These are phyloP conservation scores for Colletotrichum salicis DNA, from an alignment of 2,329 filamentous ascomycete genomes.

Conservation along the genomic window DNA sequence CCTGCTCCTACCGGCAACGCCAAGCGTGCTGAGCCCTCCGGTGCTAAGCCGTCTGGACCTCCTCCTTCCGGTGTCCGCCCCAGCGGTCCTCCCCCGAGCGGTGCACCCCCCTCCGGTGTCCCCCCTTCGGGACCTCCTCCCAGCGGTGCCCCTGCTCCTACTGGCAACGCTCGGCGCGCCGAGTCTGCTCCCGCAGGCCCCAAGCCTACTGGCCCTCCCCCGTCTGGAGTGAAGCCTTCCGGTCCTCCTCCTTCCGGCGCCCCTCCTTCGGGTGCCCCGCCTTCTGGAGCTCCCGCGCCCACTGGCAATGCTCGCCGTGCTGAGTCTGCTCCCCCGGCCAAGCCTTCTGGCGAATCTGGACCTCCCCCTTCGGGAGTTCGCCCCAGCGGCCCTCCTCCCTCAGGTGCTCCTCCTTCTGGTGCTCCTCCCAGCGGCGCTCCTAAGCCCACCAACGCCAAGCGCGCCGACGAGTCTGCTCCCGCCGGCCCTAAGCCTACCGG, in stretches of 20 bases:
- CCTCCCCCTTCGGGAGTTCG: constrained; percentile 1
- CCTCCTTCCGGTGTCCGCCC: neutral
- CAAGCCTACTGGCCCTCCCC: constrained; percentile 10
- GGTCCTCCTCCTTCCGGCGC: neutral
- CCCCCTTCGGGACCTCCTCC: constrained; percentile 8
- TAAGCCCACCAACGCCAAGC: constrained; percentile 1
- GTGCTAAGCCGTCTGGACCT: neutral
- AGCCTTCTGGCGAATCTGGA: neutral
- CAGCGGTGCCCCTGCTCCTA: constrained; percentile 5
- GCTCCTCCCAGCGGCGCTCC: constrained; percentile 5
- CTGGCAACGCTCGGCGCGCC: neutral
- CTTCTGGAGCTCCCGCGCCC: constrained; percentile 8
- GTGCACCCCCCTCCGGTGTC: neutral
- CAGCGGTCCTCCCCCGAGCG: neutral
- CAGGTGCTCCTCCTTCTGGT: neutral
- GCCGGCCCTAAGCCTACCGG: constrained; percentile 1
- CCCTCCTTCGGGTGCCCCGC: constrained; percentile 2
- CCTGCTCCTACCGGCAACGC: constrained; percentile 20
- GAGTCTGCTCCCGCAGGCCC: neutral
- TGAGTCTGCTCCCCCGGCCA: neutral
- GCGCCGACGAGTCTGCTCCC: neutral
- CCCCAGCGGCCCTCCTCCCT: constrained; percentile 1
- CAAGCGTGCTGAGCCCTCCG: constrained; percentile 13
- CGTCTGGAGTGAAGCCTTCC: constrained; percentile 1
- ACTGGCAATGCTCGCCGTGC: neutral